Base-by-base conservation (phyloP, 192 early-diverging fungal genomes). In the Backusella parvicylindrica region DNA sequence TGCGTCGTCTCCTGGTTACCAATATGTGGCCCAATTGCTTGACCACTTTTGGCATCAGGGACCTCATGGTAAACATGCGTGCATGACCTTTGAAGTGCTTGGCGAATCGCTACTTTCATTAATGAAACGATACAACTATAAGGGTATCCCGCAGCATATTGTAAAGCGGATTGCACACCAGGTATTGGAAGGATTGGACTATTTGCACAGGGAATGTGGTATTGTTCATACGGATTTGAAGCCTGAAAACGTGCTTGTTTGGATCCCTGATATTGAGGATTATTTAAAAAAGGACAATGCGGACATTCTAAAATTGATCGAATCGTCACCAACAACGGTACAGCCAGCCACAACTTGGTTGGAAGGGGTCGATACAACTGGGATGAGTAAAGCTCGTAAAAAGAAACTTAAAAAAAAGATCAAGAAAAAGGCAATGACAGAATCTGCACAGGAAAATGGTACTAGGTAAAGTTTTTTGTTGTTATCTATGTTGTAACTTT, bases 171-270 rank as follows among this genome's bases (percentile, higher is more conserved):
- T 99, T 73, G 84, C 91, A 8, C 89, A 93, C 72, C 97, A 99
- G 79, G 90, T 97, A 2, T 83, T 97, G 41, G 87, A 93, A 81
- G 96, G 93, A 8, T 78, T 99, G 74, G 96, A 96, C 53, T 99
- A 96, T 79, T 86, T 99, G 76, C 97, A 99, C 81, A 82, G 89
- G 8, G 91, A 94, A 64, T 99, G 97, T 85, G 89, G 89, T 33
- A 95, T 99, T 77, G 95, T 99, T 70, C 97, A 99, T 85, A 99
- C 97, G 0, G 97, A 99, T 80, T 78, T 99, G 50, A 99, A 99
- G 78, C 97, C 96, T 12, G 97, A 98, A 82, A 98, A 98, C 80
- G 91, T 97, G 0, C 86, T 98, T 18, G 93, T 98, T 6, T 94
- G 93, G 68, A 91, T 98, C 47, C 90, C 90, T 35, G 86, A 96